These are phyloP conservation scores for Malus sieversii DNA, from an alignment of 306 rosid genomes.

Conservation along the genomic window DNA sequence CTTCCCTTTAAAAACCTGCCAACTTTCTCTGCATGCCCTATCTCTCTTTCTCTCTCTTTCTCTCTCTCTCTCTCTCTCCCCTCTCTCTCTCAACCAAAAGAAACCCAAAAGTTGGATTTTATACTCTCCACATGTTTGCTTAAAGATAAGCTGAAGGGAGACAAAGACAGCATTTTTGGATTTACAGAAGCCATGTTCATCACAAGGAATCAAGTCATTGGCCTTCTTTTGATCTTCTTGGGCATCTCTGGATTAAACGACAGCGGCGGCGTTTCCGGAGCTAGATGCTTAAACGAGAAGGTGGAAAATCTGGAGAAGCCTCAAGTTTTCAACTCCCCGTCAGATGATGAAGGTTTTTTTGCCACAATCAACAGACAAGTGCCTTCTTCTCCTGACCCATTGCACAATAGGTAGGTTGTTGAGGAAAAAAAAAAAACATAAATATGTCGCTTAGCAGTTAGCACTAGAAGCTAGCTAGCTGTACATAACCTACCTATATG, in stretches of 20 bases:
- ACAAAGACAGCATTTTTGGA: not conserved
- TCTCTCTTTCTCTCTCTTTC: not conserved
- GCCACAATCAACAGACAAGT: slow-evolving; percentile 44
- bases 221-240: slow-evolving; percentile 31
- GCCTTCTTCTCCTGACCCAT: slow-evolving; percentile 74
- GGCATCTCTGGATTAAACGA: slow-evolving; percentile 29
- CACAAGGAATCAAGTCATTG: slow-evolving; percentile 33
- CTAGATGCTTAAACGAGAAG: slow-evolving; percentile 22
- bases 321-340: slow-evolving; percentile 10
- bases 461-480: not conserved
- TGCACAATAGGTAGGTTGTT: slow-evolving; percentile 63
- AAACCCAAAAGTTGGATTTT: slow-evolving; percentile 1
- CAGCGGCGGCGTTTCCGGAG: slow-evolving; percentile 29
- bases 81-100: not conserved
- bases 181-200: slow-evolving; percentile 23
- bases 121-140: slow-evolving; percentile 10
- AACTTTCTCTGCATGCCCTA: not conserved
- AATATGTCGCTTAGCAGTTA: not conserved
- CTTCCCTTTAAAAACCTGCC: slow-evolving; percentile 1
- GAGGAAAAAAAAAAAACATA: not conserved
- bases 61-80: not conserved
- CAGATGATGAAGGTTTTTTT: slow-evolving; percentile 27
- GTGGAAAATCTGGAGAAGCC: slow-evolving; percentile 17
- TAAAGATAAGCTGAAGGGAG: slow-evolving; percentile 8
- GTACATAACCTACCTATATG: slow-evolving; percentile 16